A percentile compares a stretch with the other conserved stretches of the same genome.
phyloP scores from a whole-genome alignment of 805 yeast species.

The Metschnikowia santaceciliae region DNA sequence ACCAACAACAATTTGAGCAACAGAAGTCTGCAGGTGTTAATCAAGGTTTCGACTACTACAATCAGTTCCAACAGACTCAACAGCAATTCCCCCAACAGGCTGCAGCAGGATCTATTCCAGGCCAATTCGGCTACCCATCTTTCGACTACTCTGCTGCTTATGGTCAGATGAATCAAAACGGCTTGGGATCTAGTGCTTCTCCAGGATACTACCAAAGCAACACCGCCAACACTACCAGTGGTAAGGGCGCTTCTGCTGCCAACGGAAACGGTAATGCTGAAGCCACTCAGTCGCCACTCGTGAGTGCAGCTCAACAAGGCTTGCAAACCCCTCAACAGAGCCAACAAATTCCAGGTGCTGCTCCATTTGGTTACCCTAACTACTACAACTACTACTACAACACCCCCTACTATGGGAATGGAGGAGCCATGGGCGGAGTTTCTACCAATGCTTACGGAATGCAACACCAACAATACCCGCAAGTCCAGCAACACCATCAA shows the following conservation, averaged over 20 bases:
- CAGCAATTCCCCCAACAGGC: conserved; percentile 42
- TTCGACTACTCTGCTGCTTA: conserved; percentile 38
- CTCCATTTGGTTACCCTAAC: conserved; percentile 40
- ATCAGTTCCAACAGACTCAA: conserved; percentile 18
- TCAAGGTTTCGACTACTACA: conserved; percentile 20
- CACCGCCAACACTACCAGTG: conserved; percentile 18
- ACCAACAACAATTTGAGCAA: conserved; percentile 15
- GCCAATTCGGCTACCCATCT: conserved; percentile 44
- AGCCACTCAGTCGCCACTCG: conserved; percentile 32
- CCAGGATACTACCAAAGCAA: conserved; percentile 25
- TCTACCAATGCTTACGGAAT: conserved; percentile 15
- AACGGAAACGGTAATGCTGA: conserved; percentile 22
- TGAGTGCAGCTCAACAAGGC: conserved; percentile 22
- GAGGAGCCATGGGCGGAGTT: conserved; percentile 24
- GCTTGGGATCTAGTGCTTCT: conserved; percentile 14
- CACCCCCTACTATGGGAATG: conserved; percentile 38
- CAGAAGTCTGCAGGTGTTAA: conserved; percentile 12
- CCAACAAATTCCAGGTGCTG: conserved; percentile 33
- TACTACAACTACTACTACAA: conserved; percentile 40
- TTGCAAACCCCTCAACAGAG: conserved; percentile 27
- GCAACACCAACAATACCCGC: conserved; percentile 20
- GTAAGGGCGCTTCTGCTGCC: conserved; percentile 22
- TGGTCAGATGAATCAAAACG: conserved; percentile 22
- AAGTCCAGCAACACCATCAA: conserved; percentile 19
- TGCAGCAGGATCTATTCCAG: conserved; percentile 35